Conservation (phyloP, 345 rosid species). For the Dipteronia dyeriana region DNA sequence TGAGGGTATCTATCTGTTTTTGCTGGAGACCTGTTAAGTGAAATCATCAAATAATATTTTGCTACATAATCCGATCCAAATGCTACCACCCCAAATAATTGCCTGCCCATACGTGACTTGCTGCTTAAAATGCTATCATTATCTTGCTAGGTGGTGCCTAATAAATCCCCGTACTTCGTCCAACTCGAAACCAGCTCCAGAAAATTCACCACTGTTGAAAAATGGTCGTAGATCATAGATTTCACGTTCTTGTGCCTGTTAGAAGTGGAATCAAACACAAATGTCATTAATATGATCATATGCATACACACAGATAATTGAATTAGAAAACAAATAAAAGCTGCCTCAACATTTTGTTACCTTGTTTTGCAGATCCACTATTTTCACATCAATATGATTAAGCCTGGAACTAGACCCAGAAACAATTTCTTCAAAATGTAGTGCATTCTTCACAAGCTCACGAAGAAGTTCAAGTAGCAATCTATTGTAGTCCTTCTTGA, state of each 20-base stretch:
- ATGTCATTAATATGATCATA: slow-evolving; percentile 17
- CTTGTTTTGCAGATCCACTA: slow-evolving; percentile 75
- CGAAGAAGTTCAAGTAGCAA: slow-evolving; percentile 78
- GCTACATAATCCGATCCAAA: neutral
- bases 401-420: slow-evolving; percentile 73
- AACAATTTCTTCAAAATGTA: slow-evolving; percentile 85
- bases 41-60: neutral
- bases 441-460: slow-evolving; percentile 74
- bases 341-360: slow-evolving; percentile 32
- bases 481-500: slow-evolving; percentile 84
- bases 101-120: neutral
- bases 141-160: slow-evolving; percentile 49
- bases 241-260: slow-evolving; percentile 86
- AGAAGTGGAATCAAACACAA: neutral
- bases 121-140: neutral
- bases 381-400: slow-evolving; percentile 60
- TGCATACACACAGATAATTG: neutral
- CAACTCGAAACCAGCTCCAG: slow-evolving; percentile 67
- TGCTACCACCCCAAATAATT: neutral
- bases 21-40: neutral
- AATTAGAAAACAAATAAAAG: neutral
- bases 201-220: slow-evolving; percentile 72
- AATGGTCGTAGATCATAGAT: slow-evolving; percentile 74
- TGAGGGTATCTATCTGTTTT: neutral
- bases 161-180: slow-evolving; percentile 52